These are phyloP conservation scores for Theobroma cacao DNA, from an alignment of 345 rosid species.

Conservation along the genomic window DNA sequence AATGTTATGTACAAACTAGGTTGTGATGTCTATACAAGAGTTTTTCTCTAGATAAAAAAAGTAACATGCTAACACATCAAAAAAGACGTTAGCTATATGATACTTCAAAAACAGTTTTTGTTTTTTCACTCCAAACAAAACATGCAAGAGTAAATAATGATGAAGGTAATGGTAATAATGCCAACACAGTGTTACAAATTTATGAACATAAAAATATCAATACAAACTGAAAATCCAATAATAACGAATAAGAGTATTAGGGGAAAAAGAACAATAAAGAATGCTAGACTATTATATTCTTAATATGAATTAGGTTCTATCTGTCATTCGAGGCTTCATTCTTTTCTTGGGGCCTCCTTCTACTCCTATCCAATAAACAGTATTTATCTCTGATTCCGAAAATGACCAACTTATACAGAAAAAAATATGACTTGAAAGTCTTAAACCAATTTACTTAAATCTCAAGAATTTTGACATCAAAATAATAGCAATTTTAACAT, in stretches of 20 bases:
- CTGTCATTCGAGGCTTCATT: not conserved
- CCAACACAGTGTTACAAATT: not conserved
- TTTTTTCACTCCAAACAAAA: not conserved
- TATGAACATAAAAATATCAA: not conserved
- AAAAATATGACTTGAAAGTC: not conserved
- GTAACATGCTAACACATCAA: not conserved
- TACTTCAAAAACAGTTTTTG: not conserved
- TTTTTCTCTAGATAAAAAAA: not conserved
- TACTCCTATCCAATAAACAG: not conserved
- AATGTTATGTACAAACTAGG: not conserved
- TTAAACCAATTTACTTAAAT: slow-evolving; percentile 1
- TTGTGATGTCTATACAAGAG: not conserved
- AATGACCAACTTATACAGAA: not conserved
- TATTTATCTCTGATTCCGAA: not conserved
- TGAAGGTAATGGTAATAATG: not conserved
- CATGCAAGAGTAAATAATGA: not conserved
- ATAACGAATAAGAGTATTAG: not conserved
- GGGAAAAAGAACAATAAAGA: not conserved
- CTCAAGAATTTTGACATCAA: not conserved
- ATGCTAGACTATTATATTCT: not conserved
- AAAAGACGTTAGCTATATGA: not conserved
- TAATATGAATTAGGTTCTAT: not conserved
- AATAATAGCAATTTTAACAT: not conserved
- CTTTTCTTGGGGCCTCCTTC: not conserved
- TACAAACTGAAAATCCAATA: not conserved